Evolutionary conservation across 176 grass and related monocot species (phyloP), one percentile per base, ranked within the genome.

Genomic region (Oryza brachyantha): DNA sequence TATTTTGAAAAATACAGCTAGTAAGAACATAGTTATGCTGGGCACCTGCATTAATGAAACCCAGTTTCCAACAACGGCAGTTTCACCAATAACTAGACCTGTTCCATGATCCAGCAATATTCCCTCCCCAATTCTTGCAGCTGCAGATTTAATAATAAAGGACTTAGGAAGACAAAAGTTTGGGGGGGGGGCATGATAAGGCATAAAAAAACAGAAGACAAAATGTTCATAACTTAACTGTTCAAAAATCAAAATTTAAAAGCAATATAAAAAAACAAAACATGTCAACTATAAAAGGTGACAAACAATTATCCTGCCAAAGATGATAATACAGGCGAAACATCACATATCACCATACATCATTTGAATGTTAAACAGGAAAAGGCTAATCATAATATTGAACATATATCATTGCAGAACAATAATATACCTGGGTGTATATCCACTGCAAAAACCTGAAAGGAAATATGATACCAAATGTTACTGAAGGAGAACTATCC

Each of bases 21-120:
- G 31, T 39, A 72, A 72, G 25, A 73, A 70, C 7, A 45, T 66
- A n/a, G 6, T 57, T 62, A 55, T 32, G 32, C 72, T 75, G 37
- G 24, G 29, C 48, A 89, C 96, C 96, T 99, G 96, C 96, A 99
- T 99, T 64, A 99, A 83, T 54, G 96, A 95, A 85, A 99, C 96
- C 90, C 92, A 99, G 63, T 99, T 99, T 81, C 92, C 96, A 75
- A 99, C 90, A 79, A 95, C 78, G 21, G 96, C 92, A 83, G 96
- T 99, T 95, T 99, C 96, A 66, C 96, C 96, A 69, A 99, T 99
- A 26, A 99, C 96, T 78, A 99, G 69, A 78, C 96, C 96, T 19
- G 96, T 99, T 65, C 88, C 96, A 83, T 99, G 96, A 93, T 99
- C 96, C 90, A 99, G 84, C 75, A 95, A 78, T 84, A 95, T 93